Evolutionary conservation across 768 basidiomycete species (phyloP), one percentile per base, ranked within the genome.

Genomic region (Mycena crocata): DNA sequence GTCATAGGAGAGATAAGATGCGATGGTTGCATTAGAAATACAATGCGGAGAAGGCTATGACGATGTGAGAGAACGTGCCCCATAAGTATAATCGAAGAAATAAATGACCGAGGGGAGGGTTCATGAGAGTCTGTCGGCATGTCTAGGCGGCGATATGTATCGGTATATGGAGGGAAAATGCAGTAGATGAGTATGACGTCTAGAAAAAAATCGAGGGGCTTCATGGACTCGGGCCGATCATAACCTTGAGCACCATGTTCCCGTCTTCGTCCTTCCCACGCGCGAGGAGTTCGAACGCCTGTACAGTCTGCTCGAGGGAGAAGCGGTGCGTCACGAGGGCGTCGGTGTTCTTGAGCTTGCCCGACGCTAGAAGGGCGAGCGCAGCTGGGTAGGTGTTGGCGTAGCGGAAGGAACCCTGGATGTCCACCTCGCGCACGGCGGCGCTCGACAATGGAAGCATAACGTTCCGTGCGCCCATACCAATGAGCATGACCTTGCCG

Each of bases 331-430:
- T 94, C 65, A 96, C 86, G 76, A 98, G 86, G 76, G 89, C 90
- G 67, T 87, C 86, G 45, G 93, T 81, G 68, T 89, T 86, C 44
- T 82, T 78, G 35, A 95, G 84, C 70, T 84, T 84, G 34, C 92
- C 92, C 6, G 89, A 87, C 19, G 85, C 85, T 52, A 96, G 87
- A 12, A 99, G 85, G 3, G 84, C 80, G 48, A 98, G 82, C 24
- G 96, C 97, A n/a, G 88, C 88, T 23, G 93, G 89, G 77, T 97
- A 99, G 13, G 94, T 96, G 81, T 95, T 90, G 65, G 91, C 91
- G 73, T 96, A 96, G 34, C 94, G 88, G 86, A 98, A 98, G 39
- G 92, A 93, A 70, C 96, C 96, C 67, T 90, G 88, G 73, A 98
- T 89, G 78, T 98, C 95, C 65, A 98, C 94, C 79, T 98, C 96